phyloP scores from a whole-genome alignment of 1,284 basidiomycete genomes.

The Sanghuangporus weigelae region DNA sequence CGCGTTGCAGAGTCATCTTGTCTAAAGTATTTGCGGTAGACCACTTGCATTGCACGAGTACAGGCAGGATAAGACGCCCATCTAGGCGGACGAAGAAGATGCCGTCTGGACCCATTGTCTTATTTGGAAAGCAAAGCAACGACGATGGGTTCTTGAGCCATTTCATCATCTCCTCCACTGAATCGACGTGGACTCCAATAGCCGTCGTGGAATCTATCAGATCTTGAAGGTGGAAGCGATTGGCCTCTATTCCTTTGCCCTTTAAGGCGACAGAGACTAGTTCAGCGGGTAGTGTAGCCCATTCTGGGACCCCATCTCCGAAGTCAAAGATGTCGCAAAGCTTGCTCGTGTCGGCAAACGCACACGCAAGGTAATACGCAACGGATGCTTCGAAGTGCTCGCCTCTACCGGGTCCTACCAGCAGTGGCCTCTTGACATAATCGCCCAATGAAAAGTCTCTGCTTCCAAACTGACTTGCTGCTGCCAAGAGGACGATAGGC shows the following conservation, averaged over 20 bases:
- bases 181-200: neutral
- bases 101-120: neutral
- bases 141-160: neutral
- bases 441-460: too few relatives aligned
- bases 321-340: neutral
- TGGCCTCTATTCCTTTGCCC: neutral
- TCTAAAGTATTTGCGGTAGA: neutral
- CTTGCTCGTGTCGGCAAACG: too few relatives aligned
- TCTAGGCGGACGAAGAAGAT: neutral
- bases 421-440: too few relatives aligned
- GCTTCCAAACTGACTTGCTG: neutral
- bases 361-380: too few relatives aligned
- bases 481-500: neutral
- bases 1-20: neutral
- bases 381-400: too few relatives aligned
- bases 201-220: neutral
- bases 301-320: neutral
- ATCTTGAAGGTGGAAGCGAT: neutral
- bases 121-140: neutral
- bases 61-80: neutral
- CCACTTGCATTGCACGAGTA: neutral
- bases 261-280: neutral
- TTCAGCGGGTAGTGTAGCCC: neutral
- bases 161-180: neutral
- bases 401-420: too few relatives aligned